phyloP scores from a whole-genome alignment of 2,329 filamentous ascomycete genomes.

The Fusarium torulosum region DNA sequence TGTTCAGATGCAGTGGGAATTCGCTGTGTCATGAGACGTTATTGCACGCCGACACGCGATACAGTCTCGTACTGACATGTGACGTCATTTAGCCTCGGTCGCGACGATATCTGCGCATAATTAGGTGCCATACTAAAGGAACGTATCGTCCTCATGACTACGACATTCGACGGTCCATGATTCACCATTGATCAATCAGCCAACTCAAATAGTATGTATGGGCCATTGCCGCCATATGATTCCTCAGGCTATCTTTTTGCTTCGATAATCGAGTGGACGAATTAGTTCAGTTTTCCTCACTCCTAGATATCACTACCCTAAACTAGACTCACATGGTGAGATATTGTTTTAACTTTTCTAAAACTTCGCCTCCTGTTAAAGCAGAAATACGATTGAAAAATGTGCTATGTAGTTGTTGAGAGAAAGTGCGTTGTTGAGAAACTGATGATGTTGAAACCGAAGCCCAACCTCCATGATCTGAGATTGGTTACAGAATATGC shows the following conservation, averaged over 20 bases:
- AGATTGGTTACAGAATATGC: background rate
- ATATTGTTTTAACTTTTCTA: background rate
- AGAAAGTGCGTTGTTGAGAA: too few species aligned
- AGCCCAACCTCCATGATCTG: background rate
- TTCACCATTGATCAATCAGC: slow-evolving; percentile 7
- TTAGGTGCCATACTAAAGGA: background rate
- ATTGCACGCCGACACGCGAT: slow-evolving; percentile 9
- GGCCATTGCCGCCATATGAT: background rate
- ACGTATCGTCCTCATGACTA: slow-evolving; percentile 3
- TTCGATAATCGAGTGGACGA: too few species aligned
- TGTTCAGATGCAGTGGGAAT: background rate
- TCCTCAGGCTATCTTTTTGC: too few species aligned
- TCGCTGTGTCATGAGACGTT: slow-evolving; percentile 1
- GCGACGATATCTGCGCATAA: background rate
- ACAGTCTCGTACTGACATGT: slow-evolving; percentile 8
- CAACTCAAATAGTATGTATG: background rate
- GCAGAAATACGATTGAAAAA: too few species aligned
- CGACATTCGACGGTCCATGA: slow-evolving; percentile 1
- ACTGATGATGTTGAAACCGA: background rate
- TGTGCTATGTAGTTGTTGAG: too few species aligned
- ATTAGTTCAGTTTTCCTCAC: too few species aligned
- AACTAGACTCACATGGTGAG: background rate
- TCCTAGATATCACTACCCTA: background rate
- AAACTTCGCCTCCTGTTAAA: too few species aligned
- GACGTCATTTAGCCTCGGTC: slow-evolving; percentile 22